Percentiles rank a stretch among this genome's conserved stretches.
These are phyloP conservation scores for Nakazawaea laoshanensis DNA, from an alignment of 805 yeast species.

Conservation along the genomic window DNA sequence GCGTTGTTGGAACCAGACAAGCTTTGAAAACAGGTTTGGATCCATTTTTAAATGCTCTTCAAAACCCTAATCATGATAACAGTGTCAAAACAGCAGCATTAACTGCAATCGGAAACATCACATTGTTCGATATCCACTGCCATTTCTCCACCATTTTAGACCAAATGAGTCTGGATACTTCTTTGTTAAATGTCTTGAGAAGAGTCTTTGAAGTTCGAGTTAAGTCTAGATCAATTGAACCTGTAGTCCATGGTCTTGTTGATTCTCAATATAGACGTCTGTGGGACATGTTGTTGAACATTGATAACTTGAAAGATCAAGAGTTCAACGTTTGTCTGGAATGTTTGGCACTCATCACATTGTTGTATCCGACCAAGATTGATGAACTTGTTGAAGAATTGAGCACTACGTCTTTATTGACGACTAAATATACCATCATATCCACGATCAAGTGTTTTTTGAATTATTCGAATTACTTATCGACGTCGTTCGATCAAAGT, in stretches of 20 bases:
- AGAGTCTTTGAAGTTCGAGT: constrained; percentile 8
- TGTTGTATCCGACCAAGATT: constrained; percentile 9
- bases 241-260: constrained; percentile 18
- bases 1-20: constrained; percentile 33
- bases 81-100: constrained; percentile 37
- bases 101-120: constrained; percentile 42
- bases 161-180: constrained; percentile 17
- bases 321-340: constrained; percentile 18
- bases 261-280: constrained; percentile 12
- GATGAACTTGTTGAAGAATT: constrained; percentile 12
- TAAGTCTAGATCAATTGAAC: constrained; percentile 13
- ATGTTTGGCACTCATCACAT: constrained; percentile 16
- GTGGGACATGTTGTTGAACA: constrained; percentile 6
- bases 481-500: constrained; percentile 5
- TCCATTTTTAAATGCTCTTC: constrained; percentile 25
- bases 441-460: constrained; percentile 20
- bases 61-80: constrained; percentile 21
- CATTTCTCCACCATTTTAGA: constrained; percentile 31
- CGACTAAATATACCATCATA: constrained; percentile 17
- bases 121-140: constrained; percentile 27
- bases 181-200: constrained; percentile 22
- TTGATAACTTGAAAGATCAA: constrained; percentile 10
- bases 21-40: constrained; percentile 25
- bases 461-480: constrained; percentile 5
- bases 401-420: constrained; percentile 9